Base-by-base conservation (phyloP, 2,329 filamentous ascomycete species). In the Talaromyces sp. region DNA sequence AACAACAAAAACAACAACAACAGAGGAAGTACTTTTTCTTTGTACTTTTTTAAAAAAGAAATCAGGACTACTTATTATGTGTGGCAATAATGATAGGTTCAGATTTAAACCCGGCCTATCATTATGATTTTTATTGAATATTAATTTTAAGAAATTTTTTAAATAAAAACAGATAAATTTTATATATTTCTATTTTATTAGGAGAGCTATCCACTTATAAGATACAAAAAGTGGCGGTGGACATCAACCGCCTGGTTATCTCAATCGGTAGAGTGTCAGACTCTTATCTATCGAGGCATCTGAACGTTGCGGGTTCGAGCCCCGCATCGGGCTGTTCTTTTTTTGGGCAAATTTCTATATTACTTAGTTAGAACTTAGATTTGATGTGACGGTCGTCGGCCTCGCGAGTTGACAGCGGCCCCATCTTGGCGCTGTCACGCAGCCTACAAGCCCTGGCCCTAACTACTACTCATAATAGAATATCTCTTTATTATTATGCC, bases 261-360 rank as follows among this genome's bases (percentile, higher is more conserved):
- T 49, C 45, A 49, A 49, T 49, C 45, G 45, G 45, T 49, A 49
- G 45, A 49, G 45, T 49, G 45, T 49, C 45, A 49, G 45, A 49
- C 45, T 49, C 45, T 49, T 49, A 49, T 49, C 45, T 49, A 15
- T 49, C 13, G 45, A 49, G 45, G 45, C 45, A 49, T 49, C 45
- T 49, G 45, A n/a, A n/a, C n/a, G n/a, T n/a, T n/a, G n/a, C n/a
- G n/a, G n/a, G n/a, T n/a, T n/a, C n/a, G n/a, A n/a, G 51, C 51
- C 27, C 31, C 31, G 27, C 51, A 54, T 54, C 27, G 51, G 31
- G 51, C 31, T 54, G 51, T 54, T 31, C 27, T 34, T 34, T 34
- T n/a, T 13, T n/a, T n/a, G n/a, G n/a, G n/a, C n/a, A n/a, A n/a
- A n/a, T n/a, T n/a, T n/a, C n/a, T n/a, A n/a, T n/a, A n/a, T n/a